These are phyloP conservation scores for Penicillium odoratum DNA, from an alignment of 495 filamentous ascomycete genomes.

Conservation along the genomic window DNA sequence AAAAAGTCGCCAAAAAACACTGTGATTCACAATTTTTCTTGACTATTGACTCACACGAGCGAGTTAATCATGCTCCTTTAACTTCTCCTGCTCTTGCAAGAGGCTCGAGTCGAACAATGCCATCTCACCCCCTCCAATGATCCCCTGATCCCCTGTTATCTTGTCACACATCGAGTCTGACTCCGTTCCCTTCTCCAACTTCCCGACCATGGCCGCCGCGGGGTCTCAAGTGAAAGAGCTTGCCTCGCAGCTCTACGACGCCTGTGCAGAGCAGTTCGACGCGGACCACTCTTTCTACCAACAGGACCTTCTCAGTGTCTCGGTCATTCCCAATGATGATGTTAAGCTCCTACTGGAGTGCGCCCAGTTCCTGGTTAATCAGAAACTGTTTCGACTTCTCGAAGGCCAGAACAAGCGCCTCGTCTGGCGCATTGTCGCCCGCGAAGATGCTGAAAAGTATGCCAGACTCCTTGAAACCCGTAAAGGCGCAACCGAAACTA, in stretches of 20 bases:
- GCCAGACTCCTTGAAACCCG: not conserved
- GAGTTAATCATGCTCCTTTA: constrained; percentile 25
- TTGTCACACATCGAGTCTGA: constrained; percentile 9
- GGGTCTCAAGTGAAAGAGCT: constrained; percentile 39
- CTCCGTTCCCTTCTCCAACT: constrained; percentile 9
- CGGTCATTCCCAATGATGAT: constrained; percentile 60
- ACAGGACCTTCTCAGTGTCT: constrained; percentile 61
- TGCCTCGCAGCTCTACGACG: constrained; percentile 47
- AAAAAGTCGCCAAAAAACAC: constrained; percentile 33
- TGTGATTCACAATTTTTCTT: constrained; percentile 26
- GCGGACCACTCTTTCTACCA: constrained; percentile 62
- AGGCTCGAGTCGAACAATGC: constrained; percentile 25
- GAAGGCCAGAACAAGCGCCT: constrained; percentile 52
- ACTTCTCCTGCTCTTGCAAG: constrained; percentile 28
- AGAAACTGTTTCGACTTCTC: constrained; percentile 66
- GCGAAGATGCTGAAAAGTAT: constrained; percentile 72
- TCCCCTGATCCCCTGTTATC: constrained; percentile 11
- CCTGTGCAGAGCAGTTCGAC: constrained; percentile 39
- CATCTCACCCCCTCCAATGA: constrained; percentile 20
- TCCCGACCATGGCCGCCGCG: constrained; percentile 37
- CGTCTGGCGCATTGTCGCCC: constrained; percentile 65
- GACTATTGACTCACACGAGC: constrained; percentile 14
- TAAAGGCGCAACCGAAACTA: not conserved
- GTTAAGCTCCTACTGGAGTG: constrained; percentile 57
- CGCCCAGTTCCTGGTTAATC: constrained; percentile 61